Percentiles rank a stretch among this genome's conserved stretches.
Evolutionary conservation across 1,139 yeast genomes (phyloP).

Genomic region (Zygotorulaspora mrakii): DNA sequence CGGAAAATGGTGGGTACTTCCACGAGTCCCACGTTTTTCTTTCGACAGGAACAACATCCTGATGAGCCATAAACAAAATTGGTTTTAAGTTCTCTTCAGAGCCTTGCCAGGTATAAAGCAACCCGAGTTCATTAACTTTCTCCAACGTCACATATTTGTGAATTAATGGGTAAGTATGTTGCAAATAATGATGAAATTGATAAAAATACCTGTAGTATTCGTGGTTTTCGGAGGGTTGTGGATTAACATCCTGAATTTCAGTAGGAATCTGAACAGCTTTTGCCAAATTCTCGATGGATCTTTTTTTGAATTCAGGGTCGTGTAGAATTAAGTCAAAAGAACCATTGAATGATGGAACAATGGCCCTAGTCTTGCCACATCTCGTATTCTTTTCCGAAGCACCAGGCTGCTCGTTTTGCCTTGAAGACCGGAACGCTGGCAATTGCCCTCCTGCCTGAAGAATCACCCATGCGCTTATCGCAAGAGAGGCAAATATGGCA

Average conservation of each 20-base stretch:
- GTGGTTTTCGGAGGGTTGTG: conserved; percentile 43
- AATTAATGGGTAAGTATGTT: conserved; percentile 56
- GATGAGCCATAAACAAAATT: conserved; percentile 67
- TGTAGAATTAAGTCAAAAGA: conserved; percentile 29
- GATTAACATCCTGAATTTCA: conserved; percentile 51
- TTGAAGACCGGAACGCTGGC: background rate
- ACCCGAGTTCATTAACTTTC: conserved; percentile 60
- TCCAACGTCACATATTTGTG: conserved; percentile 49
- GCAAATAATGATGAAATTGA: conserved; percentile 52
- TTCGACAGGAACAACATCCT: conserved; percentile 82
- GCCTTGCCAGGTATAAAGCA: conserved; percentile 68
- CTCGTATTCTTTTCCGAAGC: background rate
- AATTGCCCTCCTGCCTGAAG: background rate
- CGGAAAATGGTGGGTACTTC: conserved; percentile 69
- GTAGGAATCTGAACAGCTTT: conserved; percentile 61
- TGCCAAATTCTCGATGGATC: conserved; percentile 43
- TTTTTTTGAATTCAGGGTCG: conserved; percentile 42
- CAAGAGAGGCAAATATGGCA: background rate
- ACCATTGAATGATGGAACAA: conserved; percentile 12
- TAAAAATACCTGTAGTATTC: conserved; percentile 31
- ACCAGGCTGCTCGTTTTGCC: background rate
- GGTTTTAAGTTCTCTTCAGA: conserved; percentile 54
- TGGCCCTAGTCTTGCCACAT: conserved; percentile 11
- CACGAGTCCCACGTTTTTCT: conserved; percentile 53
- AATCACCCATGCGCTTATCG: background rate